Conservation (phyloP, 306 rosid species). For the Fragaria iinumae region DNA sequence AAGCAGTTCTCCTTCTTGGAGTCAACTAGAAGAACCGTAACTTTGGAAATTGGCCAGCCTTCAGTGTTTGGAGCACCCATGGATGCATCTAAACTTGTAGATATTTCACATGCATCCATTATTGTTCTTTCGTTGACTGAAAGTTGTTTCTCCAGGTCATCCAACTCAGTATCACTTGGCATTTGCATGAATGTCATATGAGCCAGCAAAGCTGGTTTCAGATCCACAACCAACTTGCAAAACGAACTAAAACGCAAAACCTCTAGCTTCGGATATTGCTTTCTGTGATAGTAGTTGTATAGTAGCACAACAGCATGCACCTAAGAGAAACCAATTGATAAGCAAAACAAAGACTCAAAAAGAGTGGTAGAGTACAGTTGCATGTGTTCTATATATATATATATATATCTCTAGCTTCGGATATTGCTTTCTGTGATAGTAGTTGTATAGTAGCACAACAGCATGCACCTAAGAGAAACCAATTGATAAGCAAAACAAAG, state of each 20-base stretch:
- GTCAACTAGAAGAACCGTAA: slow-evolving; percentile 65
- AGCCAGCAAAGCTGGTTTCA: slow-evolving; percentile 57
- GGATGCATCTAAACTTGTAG: slow-evolving; percentile 54
- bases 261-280: slow-evolving; percentile 48
- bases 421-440: too few species aligned
- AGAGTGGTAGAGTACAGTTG: slow-evolving; percentile 1
- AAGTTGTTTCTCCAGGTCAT: slow-evolving; percentile 60
- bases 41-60: slow-evolving; percentile 78
- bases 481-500: too few species aligned
- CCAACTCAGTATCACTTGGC: slow-evolving; percentile 41
- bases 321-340: slow-evolving; percentile 42
- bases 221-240: slow-evolving; percentile 61
- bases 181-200: slow-evolving; percentile 65
- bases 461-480: too few species aligned
- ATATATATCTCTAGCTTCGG: too few species aligned
- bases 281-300: slow-evolving; percentile 69
- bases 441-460: too few species aligned
- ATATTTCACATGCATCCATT: slow-evolving; percentile 71
- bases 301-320: slow-evolving; percentile 72
- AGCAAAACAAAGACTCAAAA: slow-evolving; percentile 31
- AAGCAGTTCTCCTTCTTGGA: slow-evolving; percentile 59
- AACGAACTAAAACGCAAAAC: slow-evolving; percentile 58
- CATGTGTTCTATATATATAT: not conserved
- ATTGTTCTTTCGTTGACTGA: slow-evolving; percentile 64
- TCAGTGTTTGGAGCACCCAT: slow-evolving; percentile 50